Evolutionary conservation across 139 green algal species (phyloP), one percentile per base, ranked within the genome.

Genomic region (Picochlorum sp.): DNA sequence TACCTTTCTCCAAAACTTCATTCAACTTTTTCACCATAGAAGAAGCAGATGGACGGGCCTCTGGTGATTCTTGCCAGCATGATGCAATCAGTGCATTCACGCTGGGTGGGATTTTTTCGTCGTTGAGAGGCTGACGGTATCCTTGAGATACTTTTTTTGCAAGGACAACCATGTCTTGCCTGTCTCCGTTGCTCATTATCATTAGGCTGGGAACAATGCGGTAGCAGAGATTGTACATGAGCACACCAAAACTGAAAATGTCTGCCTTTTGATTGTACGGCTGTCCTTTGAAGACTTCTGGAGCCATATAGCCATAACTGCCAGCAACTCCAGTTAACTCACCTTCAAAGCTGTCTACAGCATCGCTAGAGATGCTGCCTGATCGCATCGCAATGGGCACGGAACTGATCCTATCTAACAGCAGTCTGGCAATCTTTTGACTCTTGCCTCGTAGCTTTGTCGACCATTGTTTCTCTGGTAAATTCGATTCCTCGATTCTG

Each of bases 181-280:
- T 3, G 29, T 50, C 20, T 4, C 73, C 70, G 3, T 83, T 81
- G 39, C 83, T 80, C 61, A 59, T 36, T 25, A 86, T 56, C 20
- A 61, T 63, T 56, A 79, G 73, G 59, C 80, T 84, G 24, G 85
- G 61, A 33, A 86, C 65, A 40, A 64, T 61, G n/a, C 78, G 70
- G 24, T 45, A 69, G 55, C 89, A 77, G 37, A 93, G 63, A 72
- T 93, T 82, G 54, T 77, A 92, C 50, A 84, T 68, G 36, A 92
- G 81, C 33, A 93, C 65, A 37, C 64, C 85, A 56, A 89, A 89
- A 24, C 25, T 64, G 64, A 90, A 93, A n/a, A 91, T 70, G 45
- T 90, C 82, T 25, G 81, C 71, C 64, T 85, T 84, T 45, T 85
- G 70, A 32, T 85, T 80, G 73, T 91, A 91, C 1, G 24, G n/a